Conservation (phyloP, 2,329 filamentous ascomycete genomes). For the Colletotrichum tabaci region DNA sequence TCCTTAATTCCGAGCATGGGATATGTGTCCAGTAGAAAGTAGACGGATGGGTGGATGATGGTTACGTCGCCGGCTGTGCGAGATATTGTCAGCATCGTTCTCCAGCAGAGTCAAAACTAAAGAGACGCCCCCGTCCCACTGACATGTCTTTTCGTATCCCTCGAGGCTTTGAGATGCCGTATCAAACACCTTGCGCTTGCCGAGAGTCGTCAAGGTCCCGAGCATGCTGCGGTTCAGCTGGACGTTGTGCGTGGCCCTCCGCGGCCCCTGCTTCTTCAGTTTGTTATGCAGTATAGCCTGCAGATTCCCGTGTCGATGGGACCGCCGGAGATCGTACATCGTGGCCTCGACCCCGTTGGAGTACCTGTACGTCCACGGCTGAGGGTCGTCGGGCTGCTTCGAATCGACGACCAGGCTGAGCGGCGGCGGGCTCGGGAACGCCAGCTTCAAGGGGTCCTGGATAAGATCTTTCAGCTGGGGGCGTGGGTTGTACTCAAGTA, state of each 20-base stretch:
- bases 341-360: conserved; percentile 12
- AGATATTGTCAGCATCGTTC: not conserved
- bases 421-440: conserved; percentile 1
- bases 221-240: conserved; percentile 3
- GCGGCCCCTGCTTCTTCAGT: conserved; percentile 13
- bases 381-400: not conserved
- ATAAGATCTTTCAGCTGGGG: conserved; percentile 8
- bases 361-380: conserved; percentile 28
- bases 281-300: conserved; percentile 12
- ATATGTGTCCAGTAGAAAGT: conserved; percentile 36
- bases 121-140: not conserved
- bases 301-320: conserved; percentile 24
- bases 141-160: not conserved
- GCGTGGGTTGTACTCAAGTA: conserved; percentile 43
- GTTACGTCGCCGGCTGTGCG: conserved; percentile 23
- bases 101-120: too few species aligned
- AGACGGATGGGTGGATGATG: conserved; percentile 35
- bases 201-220: not conserved
- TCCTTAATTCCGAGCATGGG: conserved; percentile 17
- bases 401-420: conserved; percentile 1
- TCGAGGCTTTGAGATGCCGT: not conserved
- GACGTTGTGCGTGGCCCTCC: conserved; percentile 11
- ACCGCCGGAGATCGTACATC: conserved; percentile 33
- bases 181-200: not conserved
- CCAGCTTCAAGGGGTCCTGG: conserved; percentile 42